Base-by-base conservation (phyloP, 768 basidiomycete genomes). In the Dacryopinax spathularia region DNA sequence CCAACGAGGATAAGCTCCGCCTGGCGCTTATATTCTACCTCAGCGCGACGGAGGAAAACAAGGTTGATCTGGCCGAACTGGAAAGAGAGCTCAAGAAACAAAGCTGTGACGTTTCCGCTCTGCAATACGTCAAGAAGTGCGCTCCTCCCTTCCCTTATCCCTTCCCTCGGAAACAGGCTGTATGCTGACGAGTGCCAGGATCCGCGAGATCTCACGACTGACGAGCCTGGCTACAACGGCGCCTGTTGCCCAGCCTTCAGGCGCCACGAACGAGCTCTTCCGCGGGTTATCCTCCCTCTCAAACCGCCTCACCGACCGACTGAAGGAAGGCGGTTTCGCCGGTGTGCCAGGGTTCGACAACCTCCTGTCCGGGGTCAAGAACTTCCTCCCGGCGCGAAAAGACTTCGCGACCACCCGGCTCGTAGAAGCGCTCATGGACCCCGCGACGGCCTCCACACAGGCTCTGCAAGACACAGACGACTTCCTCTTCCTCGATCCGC, bases 391-490 rank as follows among this genome's bases (percentile, higher is more conserved):
- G 0, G 87, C 91, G 1, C 91, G 92, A 72, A 95, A 99, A 75
- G 82, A 96, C 36, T 81, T 96, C 60, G 87, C 91, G 12, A 84
- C 95, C 48, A 97, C 96, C 0, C 86, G 96, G 12, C 79, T 99
- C 33, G 86, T 89, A 1, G 96, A 98, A 71, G 95, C 96, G 22
- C 79, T 99, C 31, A 98, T 98, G 94, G 96, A 99, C 72, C 94
- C 96, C 0, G 86, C 93, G 0, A 81, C 88, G 1, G 96, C 92
- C 1, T 89, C 91, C 29, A 94, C 93, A 65, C 89, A 94, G 72
- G 97, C 96, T 3, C 75, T 99, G 34, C 88, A 91, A 70, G 93
- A 96, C 73, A 97, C 95, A 1, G 95, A 99, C 71, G 95, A 99
- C 33, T 99, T 87, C 75, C 73, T 99, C 43, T 88, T 89, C 77